phyloP scores from a whole-genome alignment of 805 yeast genomes.

The Wilhelminamyces savonicus region DNA sequence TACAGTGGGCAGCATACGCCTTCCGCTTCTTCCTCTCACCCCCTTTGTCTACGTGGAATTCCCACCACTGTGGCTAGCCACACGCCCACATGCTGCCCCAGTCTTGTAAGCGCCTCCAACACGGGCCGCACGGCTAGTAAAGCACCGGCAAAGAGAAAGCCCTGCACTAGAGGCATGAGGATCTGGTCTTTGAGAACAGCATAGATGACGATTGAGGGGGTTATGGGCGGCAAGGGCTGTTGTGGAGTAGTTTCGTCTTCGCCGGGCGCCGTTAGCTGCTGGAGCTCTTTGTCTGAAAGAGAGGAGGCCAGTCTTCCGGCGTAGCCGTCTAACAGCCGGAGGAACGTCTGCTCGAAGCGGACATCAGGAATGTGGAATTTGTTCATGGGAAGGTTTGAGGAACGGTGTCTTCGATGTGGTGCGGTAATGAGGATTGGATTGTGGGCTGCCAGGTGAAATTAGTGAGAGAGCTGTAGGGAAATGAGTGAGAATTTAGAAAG shows the following conservation, averaged over 20 bases:
- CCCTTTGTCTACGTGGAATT: too few species aligned
- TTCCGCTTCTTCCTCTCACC: too few species aligned
- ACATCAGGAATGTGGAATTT: slow-evolving; percentile 46
- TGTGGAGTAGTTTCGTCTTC: too few species aligned
- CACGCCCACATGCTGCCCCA: slow-evolving; percentile 23
- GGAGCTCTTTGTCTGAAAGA: slow-evolving; percentile 6
- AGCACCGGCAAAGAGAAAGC: slow-evolving; percentile 39
- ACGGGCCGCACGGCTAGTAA: slow-evolving; percentile 34
- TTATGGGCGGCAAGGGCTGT: slow-evolving; percentile 32
- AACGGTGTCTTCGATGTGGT: background rate
- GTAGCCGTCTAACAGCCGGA: slow-evolving; percentile 23
- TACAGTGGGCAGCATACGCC: too few species aligned
- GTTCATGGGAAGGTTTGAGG: background rate
- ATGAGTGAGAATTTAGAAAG: slow-evolving; percentile 1
- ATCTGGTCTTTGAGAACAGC: slow-evolving; percentile 47
- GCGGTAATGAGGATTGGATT: slow-evolving; percentile 17
- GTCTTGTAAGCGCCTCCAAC: slow-evolving; percentile 14
- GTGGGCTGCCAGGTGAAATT: slow-evolving; percentile 3
- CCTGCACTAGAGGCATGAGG: slow-evolving; percentile 49
- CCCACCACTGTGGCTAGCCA: slow-evolving; percentile 9
- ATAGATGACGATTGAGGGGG: slow-evolving; percentile 39
- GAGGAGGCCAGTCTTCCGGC: slow-evolving; percentile 13
- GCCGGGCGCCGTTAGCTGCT: background rate
- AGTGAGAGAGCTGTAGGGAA: slow-evolving; percentile 1
- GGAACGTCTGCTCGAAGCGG: slow-evolving; percentile 60